These are phyloP conservation scores for Neobulgaria alba DNA, from an alignment of 2,329 filamentous ascomycete genomes.

Conservation along the genomic window DNA sequence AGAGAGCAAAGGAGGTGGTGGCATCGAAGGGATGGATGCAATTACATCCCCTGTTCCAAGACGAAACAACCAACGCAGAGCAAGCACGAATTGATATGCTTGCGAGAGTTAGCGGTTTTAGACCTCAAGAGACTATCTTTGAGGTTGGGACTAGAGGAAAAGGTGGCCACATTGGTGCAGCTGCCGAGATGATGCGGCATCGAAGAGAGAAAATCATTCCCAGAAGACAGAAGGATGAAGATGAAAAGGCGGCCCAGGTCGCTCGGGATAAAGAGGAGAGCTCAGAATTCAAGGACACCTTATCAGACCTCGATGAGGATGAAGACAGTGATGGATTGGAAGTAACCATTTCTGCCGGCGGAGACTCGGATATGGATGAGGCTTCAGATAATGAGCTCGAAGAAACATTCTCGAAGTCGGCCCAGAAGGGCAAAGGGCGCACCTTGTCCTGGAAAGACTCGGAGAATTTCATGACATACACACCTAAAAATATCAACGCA, in stretches of 20 bases:
- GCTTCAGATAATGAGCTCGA: constrained; percentile 57
- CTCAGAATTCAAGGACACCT: constrained; percentile 8
- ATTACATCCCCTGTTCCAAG: constrained; percentile 72
- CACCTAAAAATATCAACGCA: constrained; percentile 67
- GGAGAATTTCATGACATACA: constrained; percentile 96
- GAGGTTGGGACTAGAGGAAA: constrained; percentile 75
- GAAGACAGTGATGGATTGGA: constrained; percentile 33
- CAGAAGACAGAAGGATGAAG: constrained; percentile 34
- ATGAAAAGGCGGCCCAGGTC: constrained; percentile 31
- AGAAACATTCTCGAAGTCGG: constrained; percentile 58
- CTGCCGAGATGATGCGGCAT: constrained; percentile 67
- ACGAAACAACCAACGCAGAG: constrained; percentile 56
- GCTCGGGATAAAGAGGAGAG: constrained; percentile 30
- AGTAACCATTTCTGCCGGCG: constrained; percentile 27
- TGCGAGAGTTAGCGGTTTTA: constrained; percentile 77
- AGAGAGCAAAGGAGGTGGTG: constrained; percentile 72
- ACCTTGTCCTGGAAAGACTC: constrained; percentile 67
- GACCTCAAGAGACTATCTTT: constrained; percentile 91
- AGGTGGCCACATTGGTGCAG: constrained; percentile 44
- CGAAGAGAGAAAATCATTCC: constrained; percentile 61
- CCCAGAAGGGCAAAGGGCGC: constrained; percentile 43
- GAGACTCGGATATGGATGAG: constrained; percentile 41
- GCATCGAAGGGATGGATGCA: constrained; percentile 61
- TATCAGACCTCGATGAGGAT: constrained; percentile 28
- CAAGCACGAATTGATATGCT: constrained; percentile 77